Evolutionary conservation across 495 filamentous ascomycete genomes (phyloP), one percentile per base, ranked within the genome.

Genomic region (Podospora pseudoanserina): DNA sequence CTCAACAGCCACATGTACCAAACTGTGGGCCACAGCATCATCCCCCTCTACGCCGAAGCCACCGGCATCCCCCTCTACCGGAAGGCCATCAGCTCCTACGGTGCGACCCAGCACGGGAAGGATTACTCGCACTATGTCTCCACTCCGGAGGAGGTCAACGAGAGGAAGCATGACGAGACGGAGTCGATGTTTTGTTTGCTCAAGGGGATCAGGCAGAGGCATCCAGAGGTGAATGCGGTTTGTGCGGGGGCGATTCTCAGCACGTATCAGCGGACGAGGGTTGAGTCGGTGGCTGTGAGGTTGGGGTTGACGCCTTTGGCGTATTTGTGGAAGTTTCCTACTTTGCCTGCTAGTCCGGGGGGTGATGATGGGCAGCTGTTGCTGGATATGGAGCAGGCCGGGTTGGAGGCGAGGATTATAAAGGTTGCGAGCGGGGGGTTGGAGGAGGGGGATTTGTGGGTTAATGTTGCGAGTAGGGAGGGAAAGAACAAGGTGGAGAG

Each of bases 1-100:
- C 85, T 95, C 71, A 90, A 99, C 79, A 96, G 92, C 83, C 97
- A 92, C 87, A 98, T 99, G 95, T 99, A 97, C 84, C 95, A 99
- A 81, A 98, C 96, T 1, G 91, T 96, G 63, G 95, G 95, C 54
- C 94, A 97, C 79, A 83, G 83, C 64, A 79, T 97, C 20, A 90
- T 97, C 61, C 95, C 94, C 5, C 85, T 96, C 20, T 98, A 97
- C 76, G 87, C 88, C 67, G 72, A 85, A 34, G 92, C 91, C 2
- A 87, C 97, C 3, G 84, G 82, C 2, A 79, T 97, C 34, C 94
- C 94, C 11, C 82, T 97, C 1, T 96, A 93, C 76, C 88, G 94
- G 16, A 86, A 84, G 60, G 79, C 85, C 23, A 97, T 98, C 74
- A 49, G 39, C 39, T 71, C 70, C 3, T 94, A 92, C 54, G 78